Evolutionary conservation across 1,284 basidiomycete species (phyloP).

Genomic region (Apiotrichum veenhuisii): DNA sequence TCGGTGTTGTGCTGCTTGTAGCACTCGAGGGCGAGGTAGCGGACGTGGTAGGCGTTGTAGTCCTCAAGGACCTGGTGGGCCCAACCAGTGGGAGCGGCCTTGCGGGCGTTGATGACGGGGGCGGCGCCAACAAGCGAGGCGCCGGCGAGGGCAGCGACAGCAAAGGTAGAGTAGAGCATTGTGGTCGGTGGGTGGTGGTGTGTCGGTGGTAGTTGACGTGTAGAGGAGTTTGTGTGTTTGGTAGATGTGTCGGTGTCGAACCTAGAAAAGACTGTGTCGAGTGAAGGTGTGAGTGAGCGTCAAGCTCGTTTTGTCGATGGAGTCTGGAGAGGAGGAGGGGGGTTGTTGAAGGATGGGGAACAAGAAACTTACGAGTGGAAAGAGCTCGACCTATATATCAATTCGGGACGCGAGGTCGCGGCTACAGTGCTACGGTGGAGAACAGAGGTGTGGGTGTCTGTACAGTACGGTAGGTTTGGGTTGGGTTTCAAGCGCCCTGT

Average conservation of each 20-base stretch:
- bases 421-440: too few relatives aligned
- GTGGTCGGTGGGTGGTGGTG: constrained; percentile 4
- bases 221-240: constrained; percentile 10
- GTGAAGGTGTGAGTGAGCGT: constrained; percentile 16
- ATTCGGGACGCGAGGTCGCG: too few relatives aligned
- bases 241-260: constrained; percentile 10
- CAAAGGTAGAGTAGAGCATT: constrained; percentile 49
- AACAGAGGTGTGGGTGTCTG: too few relatives aligned
- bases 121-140: constrained; percentile 54
- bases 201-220: constrained; percentile 13
- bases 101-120: constrained; percentile 49
- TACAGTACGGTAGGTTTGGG: too few relatives aligned
- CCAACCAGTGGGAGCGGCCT: constrained; percentile 44
- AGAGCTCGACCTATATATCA: neutral
- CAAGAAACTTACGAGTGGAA: neutral
- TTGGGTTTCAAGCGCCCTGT: too few relatives aligned
- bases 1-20: constrained; percentile 59
- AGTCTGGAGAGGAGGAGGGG: neutral
- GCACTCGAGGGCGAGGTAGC: constrained; percentile 59
- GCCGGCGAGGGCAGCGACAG: constrained; percentile 55
- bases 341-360: neutral
- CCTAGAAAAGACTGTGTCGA: constrained; percentile 17
- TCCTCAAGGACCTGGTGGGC: constrained; percentile 50
- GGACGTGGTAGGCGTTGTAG: constrained; percentile 63
- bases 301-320: constrained; percentile 8